These are phyloP conservation scores for Aspergillus taichungensis DNA, from an alignment of 495 filamentous ascomycete species.

Conservation along the genomic window DNA sequence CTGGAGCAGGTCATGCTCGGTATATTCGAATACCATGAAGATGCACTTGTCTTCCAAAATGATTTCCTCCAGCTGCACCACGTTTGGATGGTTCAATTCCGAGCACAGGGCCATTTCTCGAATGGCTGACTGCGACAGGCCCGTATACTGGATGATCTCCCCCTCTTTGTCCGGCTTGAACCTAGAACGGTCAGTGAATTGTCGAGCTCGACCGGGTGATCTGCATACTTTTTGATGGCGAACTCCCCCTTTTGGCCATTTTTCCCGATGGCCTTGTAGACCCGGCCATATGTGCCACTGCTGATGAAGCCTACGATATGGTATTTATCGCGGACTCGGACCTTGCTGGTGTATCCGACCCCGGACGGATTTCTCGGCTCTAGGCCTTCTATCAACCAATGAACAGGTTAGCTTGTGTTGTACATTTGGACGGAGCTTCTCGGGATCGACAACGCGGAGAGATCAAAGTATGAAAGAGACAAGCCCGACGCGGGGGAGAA, in stretches of 20 bases:
- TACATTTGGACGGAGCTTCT: no score
- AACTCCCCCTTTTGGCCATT: slow-evolving; percentile 71
- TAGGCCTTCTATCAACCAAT: slow-evolving; percentile 20
- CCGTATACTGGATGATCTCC: slow-evolving; percentile 87
- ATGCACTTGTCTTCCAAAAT: slow-evolving; percentile 99
- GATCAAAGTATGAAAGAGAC: no score
- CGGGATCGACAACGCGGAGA: no score
- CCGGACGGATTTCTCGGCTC: slow-evolving; percentile 36
- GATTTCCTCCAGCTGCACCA: slow-evolving; percentile 89
- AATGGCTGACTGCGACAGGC: slow-evolving; percentile 93
- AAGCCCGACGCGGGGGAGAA: no score
- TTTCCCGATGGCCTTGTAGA: slow-evolving; percentile 87
- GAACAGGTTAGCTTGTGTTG: slow-evolving; percentile 2
- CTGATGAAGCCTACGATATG: slow-evolving; percentile 97
- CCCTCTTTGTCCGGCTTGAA: slow-evolving; percentile 99
- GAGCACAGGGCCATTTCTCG: slow-evolving; percentile 98
- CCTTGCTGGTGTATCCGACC: slow-evolving; percentile 68
- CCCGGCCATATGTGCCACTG: slow-evolving; percentile 95
- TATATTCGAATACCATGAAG: slow-evolving; percentile 99
- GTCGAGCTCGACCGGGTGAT: neutral
- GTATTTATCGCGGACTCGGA: slow-evolving; percentile 83
- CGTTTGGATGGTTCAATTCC: slow-evolving; percentile 80
- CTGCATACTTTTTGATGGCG: slow-evolving; percentile 80
- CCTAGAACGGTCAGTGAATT: slow-evolving; percentile 23
- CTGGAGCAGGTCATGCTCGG: slow-evolving; percentile 91